Conservation (phyloP, 176 grass and related monocot species). For the Musa troglodytarum region DNA sequence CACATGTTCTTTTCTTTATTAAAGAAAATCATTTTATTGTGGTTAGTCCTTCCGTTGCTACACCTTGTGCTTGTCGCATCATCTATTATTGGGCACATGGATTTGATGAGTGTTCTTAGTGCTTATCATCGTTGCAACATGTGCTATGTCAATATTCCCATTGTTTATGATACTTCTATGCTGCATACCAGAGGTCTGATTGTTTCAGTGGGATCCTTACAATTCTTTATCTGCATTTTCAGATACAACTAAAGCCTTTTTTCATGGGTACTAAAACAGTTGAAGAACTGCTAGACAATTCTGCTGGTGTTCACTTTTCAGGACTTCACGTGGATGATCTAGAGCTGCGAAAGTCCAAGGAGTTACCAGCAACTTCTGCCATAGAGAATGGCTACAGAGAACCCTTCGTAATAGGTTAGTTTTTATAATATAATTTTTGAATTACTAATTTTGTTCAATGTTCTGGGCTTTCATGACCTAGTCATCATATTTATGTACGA, state of each 20-base stretch:
- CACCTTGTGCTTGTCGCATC: too few species aligned
- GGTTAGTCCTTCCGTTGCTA: too few species aligned
- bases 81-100: too few species aligned
- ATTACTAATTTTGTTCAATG: neutral
- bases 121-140: too few species aligned
- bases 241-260: neutral
- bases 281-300: slow-evolving; percentile 40
- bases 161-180: too few species aligned
- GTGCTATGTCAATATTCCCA: too few species aligned
- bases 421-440: neutral
- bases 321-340: slow-evolving; percentile 37
- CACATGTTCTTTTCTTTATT: neutral
- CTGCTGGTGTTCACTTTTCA: slow-evolving; percentile 44
- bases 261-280: slow-evolving; percentile 67
- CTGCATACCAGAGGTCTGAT: too few species aligned
- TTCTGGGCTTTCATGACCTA: neutral
- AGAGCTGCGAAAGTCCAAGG: slow-evolving; percentile 10
- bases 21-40: too few species aligned
- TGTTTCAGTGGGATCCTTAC: neutral
- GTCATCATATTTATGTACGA: neutral
- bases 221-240: neutral
- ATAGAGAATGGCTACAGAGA: slow-evolving; percentile 63
- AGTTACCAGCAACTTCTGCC: slow-evolving; percentile 40
- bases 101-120: too few species aligned
- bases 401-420: slow-evolving; percentile 86